Base-by-base conservation (phyloP, 257 asterid genomes). In the Jaltomata sinuosa region DNA sequence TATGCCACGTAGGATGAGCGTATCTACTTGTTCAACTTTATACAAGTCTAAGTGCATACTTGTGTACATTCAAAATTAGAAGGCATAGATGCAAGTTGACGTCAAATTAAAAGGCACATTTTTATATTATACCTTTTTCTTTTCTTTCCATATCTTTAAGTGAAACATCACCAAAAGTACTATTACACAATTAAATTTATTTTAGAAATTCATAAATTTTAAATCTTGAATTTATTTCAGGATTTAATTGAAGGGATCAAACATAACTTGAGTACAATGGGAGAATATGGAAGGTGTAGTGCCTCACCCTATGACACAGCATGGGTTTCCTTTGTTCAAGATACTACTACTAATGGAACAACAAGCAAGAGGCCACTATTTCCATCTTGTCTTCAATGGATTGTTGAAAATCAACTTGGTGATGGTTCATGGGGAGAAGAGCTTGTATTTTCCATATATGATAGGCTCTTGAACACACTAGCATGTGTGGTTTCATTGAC, bases 401-500 rank as follows among this genome's bases (percentile, higher is more conserved):
- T 84, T 3, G 52, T 47, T 3, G 31, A 79, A 27, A 84, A 84
- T 84, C 84, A 84, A 64, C 87, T 78, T 53, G 15, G 5, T 6
- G 84, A 84, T 84, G 87, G 84, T 49, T 84, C 84, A 18, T 84
- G 84, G 87, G 87, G 87, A 29, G 80, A 79, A 38, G 34, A 65
- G 36, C 9, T 29, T 42, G 31, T 84, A 3, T 86, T 88, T 69
- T 85, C 34, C 31, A 67, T 81, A 1, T 79, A 82, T 65, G 91
- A 88, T 80, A 69, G 91, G 64, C 64, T 88, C 31, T 31, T 86
- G 49, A 84, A 84, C 52, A 88, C 91, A 8, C 67, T 88, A 18
- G 89, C 84, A 11, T 86, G 88, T 84, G 88, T 88, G 21, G 86
- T 86, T 25, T 85, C 89, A 12, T 42, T 86, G 54, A 84, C 36